Conservation (phyloP, 345 rosid species). For the Adansonia digitata region DNA sequence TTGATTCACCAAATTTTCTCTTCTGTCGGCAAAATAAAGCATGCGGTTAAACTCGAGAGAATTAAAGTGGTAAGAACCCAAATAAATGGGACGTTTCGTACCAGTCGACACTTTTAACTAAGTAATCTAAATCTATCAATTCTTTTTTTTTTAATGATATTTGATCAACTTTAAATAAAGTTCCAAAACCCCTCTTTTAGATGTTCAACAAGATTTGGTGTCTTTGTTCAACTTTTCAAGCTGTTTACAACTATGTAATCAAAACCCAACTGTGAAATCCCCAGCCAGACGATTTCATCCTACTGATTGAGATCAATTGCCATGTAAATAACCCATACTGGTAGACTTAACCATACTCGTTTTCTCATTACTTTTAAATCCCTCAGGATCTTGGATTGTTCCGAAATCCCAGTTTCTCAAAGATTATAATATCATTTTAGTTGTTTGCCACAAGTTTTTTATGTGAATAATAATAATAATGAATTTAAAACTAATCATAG, state of each 20-base stretch:
- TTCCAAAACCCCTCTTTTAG: not conserved
- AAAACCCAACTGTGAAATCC: not conserved
- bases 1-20: not conserved
- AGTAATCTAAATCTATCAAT: not conserved
- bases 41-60: not conserved
- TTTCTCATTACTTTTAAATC: not conserved
- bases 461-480: not conserved
- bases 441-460: not conserved
- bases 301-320: no score
- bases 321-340: no score
- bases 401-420: not conserved
- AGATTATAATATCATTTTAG: not conserved
- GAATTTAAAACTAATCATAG: not conserved
- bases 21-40: slow-evolving; percentile 2
- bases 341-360: no score
- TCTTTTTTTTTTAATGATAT: not conserved
- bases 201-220: not conserved
- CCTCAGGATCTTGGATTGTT: not conserved
- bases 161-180: not conserved
- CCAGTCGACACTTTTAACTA: not conserved
- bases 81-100: not conserved
- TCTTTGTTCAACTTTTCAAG: not conserved
- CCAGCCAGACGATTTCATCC: not conserved
- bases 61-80: not conserved
- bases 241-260: not conserved